These are phyloP conservation scores for Graphilbum sp. DNA, from an alignment of 2,329 filamentous ascomycete genomes.

Conservation along the genomic window DNA sequence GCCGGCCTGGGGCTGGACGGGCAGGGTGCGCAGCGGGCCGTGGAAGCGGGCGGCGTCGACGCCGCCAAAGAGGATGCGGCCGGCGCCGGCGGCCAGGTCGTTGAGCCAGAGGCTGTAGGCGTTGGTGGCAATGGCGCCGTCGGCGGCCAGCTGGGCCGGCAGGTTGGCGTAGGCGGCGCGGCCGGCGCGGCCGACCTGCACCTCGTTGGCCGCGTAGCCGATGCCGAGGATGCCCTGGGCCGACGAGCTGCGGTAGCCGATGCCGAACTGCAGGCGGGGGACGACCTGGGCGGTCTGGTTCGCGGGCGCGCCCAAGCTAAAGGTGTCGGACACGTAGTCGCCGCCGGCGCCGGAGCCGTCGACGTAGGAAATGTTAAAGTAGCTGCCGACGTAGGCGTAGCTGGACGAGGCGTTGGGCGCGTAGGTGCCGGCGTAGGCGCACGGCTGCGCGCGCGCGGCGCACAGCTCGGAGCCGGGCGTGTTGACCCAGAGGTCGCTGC, in stretches of 20 bases:
- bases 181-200: conserved; percentile 43
- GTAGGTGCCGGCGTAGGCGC: conserved; percentile 49
- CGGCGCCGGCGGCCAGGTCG: conserved; percentile 47
- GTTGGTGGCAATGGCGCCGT: conserved; percentile 44
- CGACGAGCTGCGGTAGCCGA: conserved; percentile 48
- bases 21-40: conserved; percentile 48
- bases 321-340: conserved; percentile 64
- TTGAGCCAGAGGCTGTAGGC: conserved; percentile 65
- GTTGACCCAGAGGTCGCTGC: conserved; percentile 58
- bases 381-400: conserved; percentile 53
- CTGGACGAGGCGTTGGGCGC: conserved; percentile 56
- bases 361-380: conserved; percentile 79
- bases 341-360: conserved; percentile 64
- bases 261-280: conserved; percentile 52
- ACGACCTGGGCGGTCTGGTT: conserved; percentile 25
- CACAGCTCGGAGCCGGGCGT: conserved; percentile 46
- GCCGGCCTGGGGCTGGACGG: conserved; percentile 39
- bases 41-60: conserved; percentile 50
- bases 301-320: conserved; percentile 30
- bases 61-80: conserved; percentile 59
- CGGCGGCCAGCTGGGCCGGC: conserved; percentile 44
- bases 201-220: conserved; percentile 68
- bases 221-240: conserved; percentile 69
- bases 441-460: conserved; percentile 28
- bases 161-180: conserved; percentile 48